These are phyloP conservation scores for Fusarium caatingaense DNA, from an alignment of 2,329 filamentous ascomycete genomes.

Conservation along the genomic window DNA sequence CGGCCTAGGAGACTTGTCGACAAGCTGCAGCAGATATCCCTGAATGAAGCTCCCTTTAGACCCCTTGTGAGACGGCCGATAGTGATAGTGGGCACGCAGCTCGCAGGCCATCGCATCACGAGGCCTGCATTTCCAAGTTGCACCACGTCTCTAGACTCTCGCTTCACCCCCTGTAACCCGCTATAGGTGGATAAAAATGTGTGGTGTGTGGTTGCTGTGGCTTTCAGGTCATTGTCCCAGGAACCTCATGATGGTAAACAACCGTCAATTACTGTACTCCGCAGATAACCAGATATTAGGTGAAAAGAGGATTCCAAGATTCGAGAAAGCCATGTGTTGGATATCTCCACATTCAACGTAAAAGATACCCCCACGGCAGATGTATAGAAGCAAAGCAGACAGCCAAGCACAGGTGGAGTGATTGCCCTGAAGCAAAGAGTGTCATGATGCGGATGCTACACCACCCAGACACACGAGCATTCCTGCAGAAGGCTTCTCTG, in stretches of 20 bases:
- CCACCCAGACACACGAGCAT: conserved; percentile 32
- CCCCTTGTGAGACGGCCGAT: conserved; percentile 25
- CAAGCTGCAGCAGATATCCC: conserved; percentile 34
- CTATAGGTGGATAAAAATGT: conserved; percentile 28
- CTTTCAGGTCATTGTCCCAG: conserved; percentile 19
- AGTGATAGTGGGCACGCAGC: conserved; percentile 27
- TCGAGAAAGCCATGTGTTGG: conserved; percentile 2
- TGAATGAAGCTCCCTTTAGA: conserved; percentile 11
- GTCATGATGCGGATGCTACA: conserved; percentile 41
- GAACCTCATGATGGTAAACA: conserved; percentile 30
- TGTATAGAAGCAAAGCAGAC: neutral
- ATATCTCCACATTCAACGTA: neutral
- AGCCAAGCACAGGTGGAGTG: conserved; percentile 31
- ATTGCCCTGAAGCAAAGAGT: conserved; percentile 20
- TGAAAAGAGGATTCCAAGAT: conserved; percentile 2
- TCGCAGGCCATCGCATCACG: conserved; percentile 37
- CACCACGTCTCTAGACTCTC: conserved; percentile 28
- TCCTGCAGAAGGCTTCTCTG: conserved; percentile 13
- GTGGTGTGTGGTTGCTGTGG: conserved; percentile 36
- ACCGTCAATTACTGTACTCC: neutral
- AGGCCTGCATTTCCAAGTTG: conserved; percentile 42
- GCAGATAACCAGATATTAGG: neutral
- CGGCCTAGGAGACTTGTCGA: conserved; percentile 17
- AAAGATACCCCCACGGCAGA: conserved; percentile 31
- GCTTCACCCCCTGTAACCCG: conserved; percentile 40